phyloP scores from a whole-genome alignment of 192 early-diverging fungal genomes.

The Umbelopsis sp. region DNA sequence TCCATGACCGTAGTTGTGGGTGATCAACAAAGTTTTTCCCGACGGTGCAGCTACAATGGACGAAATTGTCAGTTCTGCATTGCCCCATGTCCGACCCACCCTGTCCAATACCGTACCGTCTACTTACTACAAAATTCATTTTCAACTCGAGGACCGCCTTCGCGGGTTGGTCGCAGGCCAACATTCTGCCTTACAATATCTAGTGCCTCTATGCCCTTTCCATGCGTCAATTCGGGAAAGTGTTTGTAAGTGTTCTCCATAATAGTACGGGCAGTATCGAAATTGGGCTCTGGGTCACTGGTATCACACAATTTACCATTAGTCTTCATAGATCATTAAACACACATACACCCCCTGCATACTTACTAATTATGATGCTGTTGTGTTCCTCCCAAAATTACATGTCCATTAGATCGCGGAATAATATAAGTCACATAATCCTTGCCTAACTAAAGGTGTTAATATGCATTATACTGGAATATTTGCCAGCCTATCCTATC shows the following conservation, averaged over 20 bases:
- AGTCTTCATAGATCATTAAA: too few relatives aligned
- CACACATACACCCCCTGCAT: too few relatives aligned
- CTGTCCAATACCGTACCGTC: too few relatives aligned
- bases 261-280: slow-evolving; percentile 35
- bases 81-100: too few relatives aligned
- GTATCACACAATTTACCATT: slow-evolving; percentile 3
- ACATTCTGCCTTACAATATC: slow-evolving; percentile 51
- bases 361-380: slow-evolving; percentile 49
- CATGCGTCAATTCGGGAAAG: slow-evolving; percentile 49
- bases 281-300: slow-evolving; percentile 30
- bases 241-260: slow-evolving; percentile 44
- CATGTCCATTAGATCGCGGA: slow-evolving; percentile 74
- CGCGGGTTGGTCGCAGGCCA: slow-evolving; percentile 57
- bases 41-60: not conserved
- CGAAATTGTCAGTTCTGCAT: too few relatives aligned
- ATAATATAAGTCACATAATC: slow-evolving; percentile 76
- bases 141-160: slow-evolving; percentile 54
- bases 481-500: not conserved
- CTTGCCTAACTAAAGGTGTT: slow-evolving; percentile 21
- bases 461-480: not conserved
- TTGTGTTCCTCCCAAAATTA: slow-evolving; percentile 77
- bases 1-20: slow-evolving; percentile 70
- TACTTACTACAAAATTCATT: slow-evolving; percentile 47
- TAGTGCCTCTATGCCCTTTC: slow-evolving; percentile 35
- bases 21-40: slow-evolving; percentile 41